Percentiles rank a stretch among this genome's conserved stretches.
phyloP scores from a whole-genome alignment of 306 rosid species.

The Lathyrus tuberosus region DNA sequence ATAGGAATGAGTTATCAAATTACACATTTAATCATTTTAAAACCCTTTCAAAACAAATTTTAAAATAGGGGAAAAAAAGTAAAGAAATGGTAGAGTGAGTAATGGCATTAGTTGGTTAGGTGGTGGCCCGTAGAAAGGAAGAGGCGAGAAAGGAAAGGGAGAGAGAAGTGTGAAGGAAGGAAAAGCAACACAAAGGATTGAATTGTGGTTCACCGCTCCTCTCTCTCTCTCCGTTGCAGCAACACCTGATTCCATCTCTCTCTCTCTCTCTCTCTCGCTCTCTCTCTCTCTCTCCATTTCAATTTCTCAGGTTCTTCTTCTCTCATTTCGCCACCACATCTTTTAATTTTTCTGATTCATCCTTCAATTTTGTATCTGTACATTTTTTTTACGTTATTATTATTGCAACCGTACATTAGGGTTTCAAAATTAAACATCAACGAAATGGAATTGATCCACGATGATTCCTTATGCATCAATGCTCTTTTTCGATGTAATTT shows the following conservation, averaged over 20 bases:
- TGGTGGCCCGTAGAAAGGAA: conserved; percentile 24
- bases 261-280: conserved; percentile 36
- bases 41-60: too few species aligned
- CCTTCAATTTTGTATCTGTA: not conserved
- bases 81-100: not conserved
- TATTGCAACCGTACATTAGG: conserved; percentile 23
- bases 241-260: conserved; percentile 1
- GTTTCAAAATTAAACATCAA: not conserved
- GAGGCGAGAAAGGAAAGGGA: not conserved
- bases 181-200: conserved; percentile 31
- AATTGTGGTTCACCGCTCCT: conserved; percentile 40
- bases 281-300: conserved; percentile 24
- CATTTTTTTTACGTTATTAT: not conserved
- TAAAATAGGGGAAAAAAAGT: not conserved
- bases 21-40: too few species aligned
- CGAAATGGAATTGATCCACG: conserved; percentile 2
- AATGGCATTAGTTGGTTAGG: conserved; percentile 24
- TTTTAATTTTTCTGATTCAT: not conserved
- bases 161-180: not conserved
- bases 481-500: not conserved
- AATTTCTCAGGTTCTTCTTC: not conserved
- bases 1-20: too few species aligned
- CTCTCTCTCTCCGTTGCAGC: conserved; percentile 26
- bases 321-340: not conserved
- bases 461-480: not conserved